Percentiles rank a stretch among this genome's conserved stretches.
These are phyloP conservation scores for Geum urbanum DNA, from an alignment of 306 rosid species.

Conservation along the genomic window DNA sequence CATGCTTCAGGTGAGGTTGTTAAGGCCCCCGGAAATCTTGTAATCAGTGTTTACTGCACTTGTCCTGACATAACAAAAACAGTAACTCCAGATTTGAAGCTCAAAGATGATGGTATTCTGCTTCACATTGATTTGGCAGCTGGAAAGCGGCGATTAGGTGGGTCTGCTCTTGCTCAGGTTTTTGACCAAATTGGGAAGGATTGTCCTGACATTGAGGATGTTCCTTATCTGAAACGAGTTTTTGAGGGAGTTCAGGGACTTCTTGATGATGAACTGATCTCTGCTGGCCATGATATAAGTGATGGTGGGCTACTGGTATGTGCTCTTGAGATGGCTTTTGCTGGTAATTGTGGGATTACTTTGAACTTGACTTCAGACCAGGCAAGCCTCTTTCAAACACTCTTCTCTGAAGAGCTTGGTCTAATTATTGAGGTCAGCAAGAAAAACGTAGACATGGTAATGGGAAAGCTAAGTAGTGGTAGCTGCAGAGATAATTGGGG, in stretches of 20 bases:
- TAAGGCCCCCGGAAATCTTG: conserved; percentile 93
- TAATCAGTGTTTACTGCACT: conserved; percentile 81
- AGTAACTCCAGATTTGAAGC: conserved; percentile 82
- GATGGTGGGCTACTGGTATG: conserved; percentile 81
- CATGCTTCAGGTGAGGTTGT: conserved; percentile 71
- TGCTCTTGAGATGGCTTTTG: conserved; percentile 93
- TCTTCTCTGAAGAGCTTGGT: conserved; percentile 86
- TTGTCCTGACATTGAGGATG: conserved; percentile 76
- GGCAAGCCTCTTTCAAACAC: conserved; percentile 60
- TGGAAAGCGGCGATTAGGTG: conserved; percentile 81
- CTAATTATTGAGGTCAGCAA: conserved; percentile 69
- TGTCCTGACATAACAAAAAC: conserved; percentile 92
- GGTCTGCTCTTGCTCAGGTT: conserved; percentile 84
- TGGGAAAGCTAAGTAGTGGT: conserved; percentile 41
- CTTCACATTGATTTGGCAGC: conserved; percentile 74
- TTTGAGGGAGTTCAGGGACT: conserved; percentile 82
- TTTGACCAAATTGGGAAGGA: conserved; percentile 81
- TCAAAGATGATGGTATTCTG: conserved; percentile 66
- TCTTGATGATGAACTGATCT: conserved; percentile 57
- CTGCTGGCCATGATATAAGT: conserved; percentile 93
- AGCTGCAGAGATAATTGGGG: conserved; percentile 56
- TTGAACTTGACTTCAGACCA: conserved; percentile 54
- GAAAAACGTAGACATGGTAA: conserved; percentile 48
- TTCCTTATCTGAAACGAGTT: conserved; percentile 66
- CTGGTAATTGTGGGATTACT: conserved; percentile 65